Conservation (phyloP, 345 rosid genomes). For the Bretschneidera sinensis region DNA sequence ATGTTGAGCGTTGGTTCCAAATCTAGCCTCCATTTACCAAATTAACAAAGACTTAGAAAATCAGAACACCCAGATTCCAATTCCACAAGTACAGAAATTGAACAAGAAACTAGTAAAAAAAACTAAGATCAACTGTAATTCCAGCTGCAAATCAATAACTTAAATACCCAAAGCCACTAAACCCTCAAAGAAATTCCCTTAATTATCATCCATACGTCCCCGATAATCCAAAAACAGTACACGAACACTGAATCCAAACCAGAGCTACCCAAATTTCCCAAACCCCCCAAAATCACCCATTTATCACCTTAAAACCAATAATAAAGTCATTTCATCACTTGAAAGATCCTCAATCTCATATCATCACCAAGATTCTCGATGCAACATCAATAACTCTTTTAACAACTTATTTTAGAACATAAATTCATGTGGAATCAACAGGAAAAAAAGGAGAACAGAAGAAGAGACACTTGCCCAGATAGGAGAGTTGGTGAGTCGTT, state of each 20-base stretch:
- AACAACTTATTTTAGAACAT: neutral
- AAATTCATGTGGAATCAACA: neutral
- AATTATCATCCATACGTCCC: neutral
- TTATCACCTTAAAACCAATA: conserved; percentile 11
- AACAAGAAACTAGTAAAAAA: conserved; percentile 2
- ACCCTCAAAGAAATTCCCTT: neutral
- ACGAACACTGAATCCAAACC: no score
- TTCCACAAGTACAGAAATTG: conserved; percentile 17
- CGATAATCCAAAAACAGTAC: conserved; percentile 12
- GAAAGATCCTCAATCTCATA: conserved; percentile 4
- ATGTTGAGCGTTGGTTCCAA: conserved; percentile 36
- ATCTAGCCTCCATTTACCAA: conserved; percentile 46
- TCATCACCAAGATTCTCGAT: conserved; percentile 1
- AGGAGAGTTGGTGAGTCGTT: neutral
- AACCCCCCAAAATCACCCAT: conserved; percentile 13
- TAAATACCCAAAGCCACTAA: conserved; percentile 8
- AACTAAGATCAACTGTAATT: conserved; percentile 7
- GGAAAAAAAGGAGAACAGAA: conserved; percentile 4
- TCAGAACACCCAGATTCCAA: conserved; percentile 18
- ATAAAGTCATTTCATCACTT: conserved; percentile 7
- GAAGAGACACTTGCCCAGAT: conserved; percentile 19
- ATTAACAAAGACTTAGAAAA: conserved; percentile 17
- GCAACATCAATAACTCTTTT: conserved; percentile 1
- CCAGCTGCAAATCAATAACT: conserved; percentile 9
- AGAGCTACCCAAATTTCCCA: conserved; percentile 19